A percentile compares a stretch with the other conserved stretches of the same genome.
Evolutionary conservation across 805 yeast genomes (phyloP).

Genomic region (Candida easanensis): DNA sequence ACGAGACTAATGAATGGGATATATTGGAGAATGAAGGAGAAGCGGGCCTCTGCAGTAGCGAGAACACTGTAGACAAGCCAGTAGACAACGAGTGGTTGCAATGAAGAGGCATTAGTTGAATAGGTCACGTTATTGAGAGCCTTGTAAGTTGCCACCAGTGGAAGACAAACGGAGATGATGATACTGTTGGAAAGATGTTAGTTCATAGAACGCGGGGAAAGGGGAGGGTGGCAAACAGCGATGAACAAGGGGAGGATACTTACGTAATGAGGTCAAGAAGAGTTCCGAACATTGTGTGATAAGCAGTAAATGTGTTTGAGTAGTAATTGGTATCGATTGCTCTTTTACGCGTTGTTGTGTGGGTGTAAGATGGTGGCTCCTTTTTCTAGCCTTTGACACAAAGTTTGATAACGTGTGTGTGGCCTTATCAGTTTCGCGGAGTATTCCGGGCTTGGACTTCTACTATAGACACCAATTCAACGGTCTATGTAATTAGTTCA

Average conservation of each 20-base stretch:
- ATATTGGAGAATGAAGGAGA: constrained; percentile 42
- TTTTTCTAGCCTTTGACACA: constrained; percentile 1
- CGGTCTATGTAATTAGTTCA: too few relatives aligned
- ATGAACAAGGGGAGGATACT: constrained; percentile 2
- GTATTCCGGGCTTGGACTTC: too few relatives aligned
- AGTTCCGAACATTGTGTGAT: constrained; percentile 12
- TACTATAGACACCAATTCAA: too few relatives aligned
- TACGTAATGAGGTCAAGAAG: constrained; percentile 14
- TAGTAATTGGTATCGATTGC: background rate
- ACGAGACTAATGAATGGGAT: constrained; percentile 56
- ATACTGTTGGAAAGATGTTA: constrained; percentile 25
- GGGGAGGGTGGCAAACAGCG: background rate
- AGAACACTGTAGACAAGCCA: constrained; percentile 62
- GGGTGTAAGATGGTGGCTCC: background rate
- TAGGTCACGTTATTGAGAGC: constrained; percentile 39
- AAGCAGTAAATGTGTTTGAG: background rate
- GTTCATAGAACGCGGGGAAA: too few relatives aligned
- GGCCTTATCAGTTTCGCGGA: background rate
- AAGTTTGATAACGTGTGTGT: constrained; percentile 3
- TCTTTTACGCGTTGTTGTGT: too few relatives aligned
- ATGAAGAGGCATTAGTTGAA: background rate
- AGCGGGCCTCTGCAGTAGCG: constrained; percentile 36
- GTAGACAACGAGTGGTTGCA: constrained; percentile 48
- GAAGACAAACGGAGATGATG: constrained; percentile 48
- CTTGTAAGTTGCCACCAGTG: constrained; percentile 57